Percentiles rank a stretch among this genome's conserved stretches.
These are phyloP conservation scores for Irpex lacteus DNA, from an alignment of 1,284 basidiomycete genomes.

Conservation along the genomic window DNA sequence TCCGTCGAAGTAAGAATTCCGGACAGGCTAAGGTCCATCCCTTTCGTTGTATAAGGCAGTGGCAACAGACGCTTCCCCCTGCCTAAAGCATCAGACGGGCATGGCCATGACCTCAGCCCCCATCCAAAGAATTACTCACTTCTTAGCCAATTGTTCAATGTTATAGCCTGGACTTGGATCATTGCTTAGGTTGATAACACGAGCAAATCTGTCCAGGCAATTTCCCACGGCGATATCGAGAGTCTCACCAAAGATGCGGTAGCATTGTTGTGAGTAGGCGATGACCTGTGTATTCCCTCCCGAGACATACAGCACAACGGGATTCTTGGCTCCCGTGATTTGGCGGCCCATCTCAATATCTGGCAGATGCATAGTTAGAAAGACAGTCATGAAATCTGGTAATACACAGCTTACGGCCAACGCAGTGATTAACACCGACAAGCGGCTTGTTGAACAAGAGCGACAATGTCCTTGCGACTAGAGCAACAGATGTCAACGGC, in stretches of 20 bases:
- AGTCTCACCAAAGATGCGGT: constrained; percentile 98
- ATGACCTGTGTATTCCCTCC: constrained; percentile 99
- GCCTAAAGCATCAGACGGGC: constrained; percentile 9
- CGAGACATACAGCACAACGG: constrained; percentile 97
- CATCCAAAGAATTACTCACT: constrained; percentile 42
- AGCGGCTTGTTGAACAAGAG: constrained; percentile 89
- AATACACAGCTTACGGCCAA: constrained; percentile 75
- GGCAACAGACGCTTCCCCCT: constrained; percentile 76
- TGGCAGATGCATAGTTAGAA: constrained; percentile 30
- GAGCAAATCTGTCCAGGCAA: constrained; percentile 95
- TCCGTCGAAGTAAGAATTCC: constrained; percentile 91
- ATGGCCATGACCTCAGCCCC: too few species aligned
- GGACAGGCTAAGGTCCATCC: constrained; percentile 97
- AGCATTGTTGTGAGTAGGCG: constrained; percentile 95
- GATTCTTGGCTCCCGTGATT: constrained; percentile 93
- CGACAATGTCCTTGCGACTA: constrained; percentile 93
- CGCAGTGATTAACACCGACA: constrained; percentile 97
- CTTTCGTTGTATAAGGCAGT: constrained; percentile 96
- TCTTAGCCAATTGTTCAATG: constrained; percentile 94
- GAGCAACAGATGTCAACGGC: constrained; percentile 90
- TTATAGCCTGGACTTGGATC: constrained; percentile 98
- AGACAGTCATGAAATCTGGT: not conserved
- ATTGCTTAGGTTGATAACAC: constrained; percentile 94
- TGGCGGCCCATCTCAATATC: constrained; percentile 99
- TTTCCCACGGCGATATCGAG: constrained; percentile 99